A percentile compares a stretch with the other conserved stretches of the same genome.
Conservation (phyloP, 148 eudicot species). For the Camellia japonica region DNA sequence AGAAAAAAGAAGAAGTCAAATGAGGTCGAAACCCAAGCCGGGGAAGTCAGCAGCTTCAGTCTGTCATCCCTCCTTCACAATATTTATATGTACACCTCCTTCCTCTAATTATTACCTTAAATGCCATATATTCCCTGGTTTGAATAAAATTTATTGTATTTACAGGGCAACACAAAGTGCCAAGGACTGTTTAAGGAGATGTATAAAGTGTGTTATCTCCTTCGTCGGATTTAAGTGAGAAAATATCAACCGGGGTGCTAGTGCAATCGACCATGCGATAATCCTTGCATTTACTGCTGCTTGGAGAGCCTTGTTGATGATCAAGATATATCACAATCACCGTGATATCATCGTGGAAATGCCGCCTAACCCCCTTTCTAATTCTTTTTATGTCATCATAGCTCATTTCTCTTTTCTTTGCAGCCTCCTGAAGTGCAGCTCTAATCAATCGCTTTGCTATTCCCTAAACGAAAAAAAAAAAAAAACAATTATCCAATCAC, state of each 20-base stretch:
- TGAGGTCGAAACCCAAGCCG: constrained; percentile 13
- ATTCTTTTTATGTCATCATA: constrained; percentile 28
- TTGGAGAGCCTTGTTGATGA: constrained; percentile 17
- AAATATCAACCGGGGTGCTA: constrained; percentile 30
- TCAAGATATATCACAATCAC: constrained; percentile 36
- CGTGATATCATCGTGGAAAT: constrained; percentile 35
- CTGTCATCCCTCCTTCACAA: constrained; percentile 10
- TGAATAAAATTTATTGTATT: not conserved
- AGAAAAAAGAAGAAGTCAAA: not conserved
- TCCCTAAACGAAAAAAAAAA: constrained; percentile 17
- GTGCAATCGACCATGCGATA: constrained; percentile 19
- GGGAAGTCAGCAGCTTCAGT: not conserved
- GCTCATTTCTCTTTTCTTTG: constrained; percentile 32
- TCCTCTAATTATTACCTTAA: not conserved
- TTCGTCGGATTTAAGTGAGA: constrained; percentile 25
- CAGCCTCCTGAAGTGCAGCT: constrained; percentile 32
- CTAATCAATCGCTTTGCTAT: constrained; percentile 35
- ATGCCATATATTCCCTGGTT: not conserved
- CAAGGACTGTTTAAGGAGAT: constrained; percentile 7
- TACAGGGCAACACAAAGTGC: not conserved
- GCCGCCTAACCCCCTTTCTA: constrained; percentile 31
- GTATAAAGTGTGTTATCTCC: not conserved
- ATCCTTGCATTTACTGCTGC: constrained; percentile 1
- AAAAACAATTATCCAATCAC: not conserved
- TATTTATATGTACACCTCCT: constrained; percentile 10